Percentiles rank a stretch among this genome's conserved stretches.
phyloP scores from a whole-genome alignment of 768 basidiomycete species.

The Collybia sp. region DNA sequence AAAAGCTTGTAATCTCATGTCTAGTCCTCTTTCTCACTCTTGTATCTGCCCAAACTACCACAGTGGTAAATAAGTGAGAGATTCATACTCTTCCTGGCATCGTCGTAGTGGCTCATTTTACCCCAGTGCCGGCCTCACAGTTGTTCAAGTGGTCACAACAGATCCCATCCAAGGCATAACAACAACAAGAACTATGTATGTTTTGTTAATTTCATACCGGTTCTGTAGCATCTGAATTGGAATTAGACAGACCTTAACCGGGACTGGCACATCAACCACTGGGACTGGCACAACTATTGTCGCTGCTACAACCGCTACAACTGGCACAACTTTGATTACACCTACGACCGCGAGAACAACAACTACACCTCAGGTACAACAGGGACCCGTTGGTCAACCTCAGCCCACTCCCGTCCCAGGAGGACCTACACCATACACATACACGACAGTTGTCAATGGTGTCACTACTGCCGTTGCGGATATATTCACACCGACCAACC shows the following conservation, averaged over 20 bases:
- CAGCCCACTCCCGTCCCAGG: conserved; percentile 32
- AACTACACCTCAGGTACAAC: conserved; percentile 22
- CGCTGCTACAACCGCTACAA: conserved; percentile 15
- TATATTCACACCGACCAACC: conserved; percentile 36
- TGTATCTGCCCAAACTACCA: conserved; percentile 41
- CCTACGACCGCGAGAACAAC: conserved; percentile 12
- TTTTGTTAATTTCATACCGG: not conserved
- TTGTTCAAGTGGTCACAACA: conserved; percentile 43
- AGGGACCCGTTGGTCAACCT: conserved; percentile 58
- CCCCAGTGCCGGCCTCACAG: conserved; percentile 38
- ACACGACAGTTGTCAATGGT: conserved; percentile 42
- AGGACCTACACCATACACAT: conserved; percentile 44
- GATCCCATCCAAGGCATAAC: conserved; percentile 30
- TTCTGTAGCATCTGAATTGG: conserved; percentile 1
- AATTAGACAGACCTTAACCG: not conserved
- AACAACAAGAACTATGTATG: conserved; percentile 40
- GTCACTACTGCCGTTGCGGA: conserved; percentile 27
- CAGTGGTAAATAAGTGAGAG: conserved; percentile 19
- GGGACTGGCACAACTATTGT: conserved; percentile 12
- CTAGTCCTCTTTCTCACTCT: conserved; percentile 13
- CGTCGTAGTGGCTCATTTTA: not conserved
- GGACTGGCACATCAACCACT: conserved; percentile 6
- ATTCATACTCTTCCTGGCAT: conserved; percentile 34
- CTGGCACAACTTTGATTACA: conserved; percentile 14
- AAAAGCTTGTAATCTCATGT: conserved; percentile 6